Percentiles rank a stretch among this genome's conserved stretches.
Conservation (phyloP, 2,329 filamentous ascomycete species). For the Sordariomycetes sp. region DNA sequence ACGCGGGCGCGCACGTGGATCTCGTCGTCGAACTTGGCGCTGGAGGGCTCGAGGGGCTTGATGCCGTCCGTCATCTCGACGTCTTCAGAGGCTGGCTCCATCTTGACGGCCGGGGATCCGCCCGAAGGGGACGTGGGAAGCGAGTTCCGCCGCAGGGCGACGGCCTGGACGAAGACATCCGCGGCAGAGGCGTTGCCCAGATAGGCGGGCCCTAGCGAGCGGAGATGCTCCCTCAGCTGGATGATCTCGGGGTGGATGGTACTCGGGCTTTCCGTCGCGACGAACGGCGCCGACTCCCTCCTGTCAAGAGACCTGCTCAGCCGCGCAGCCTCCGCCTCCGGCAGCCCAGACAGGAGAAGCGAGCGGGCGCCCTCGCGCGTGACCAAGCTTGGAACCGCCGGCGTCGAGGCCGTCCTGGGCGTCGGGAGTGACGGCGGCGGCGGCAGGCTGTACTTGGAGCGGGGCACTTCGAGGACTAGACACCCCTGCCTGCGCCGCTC, state of each 20-base stretch:
- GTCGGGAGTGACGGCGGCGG: not conserved
- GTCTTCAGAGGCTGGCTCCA: not conserved
- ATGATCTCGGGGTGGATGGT: conserved; percentile 11
- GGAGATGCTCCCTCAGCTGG: conserved; percentile 11
- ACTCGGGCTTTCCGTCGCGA: conserved; percentile 3
- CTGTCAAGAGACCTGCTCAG: not conserved
- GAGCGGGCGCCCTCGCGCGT: not conserved
- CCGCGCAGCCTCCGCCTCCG: not conserved
- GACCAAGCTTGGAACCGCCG: not conserved
- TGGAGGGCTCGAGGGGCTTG: conserved; percentile 2
- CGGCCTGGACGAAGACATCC: conserved; percentile 13
- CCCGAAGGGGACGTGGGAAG: not conserved
- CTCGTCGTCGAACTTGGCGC: conserved; percentile 1
- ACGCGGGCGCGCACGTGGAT: conserved; percentile 29
- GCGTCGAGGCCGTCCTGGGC: not conserved
- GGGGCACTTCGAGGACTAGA: not conserved
- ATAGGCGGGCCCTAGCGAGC: conserved; percentile 8
- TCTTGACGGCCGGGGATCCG: not conserved
- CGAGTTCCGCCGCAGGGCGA: conserved; percentile 11
- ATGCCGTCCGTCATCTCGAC: conserved; percentile 2
- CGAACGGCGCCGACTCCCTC: not conserved
- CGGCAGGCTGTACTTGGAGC: not conserved
- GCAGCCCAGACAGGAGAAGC: not conserved
- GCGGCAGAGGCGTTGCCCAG: conserved; percentile 8
- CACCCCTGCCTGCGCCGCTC: not conserved